phyloP scores from a whole-genome alignment of 176 grass and related monocot species.

The Themeda triandra region DNA sequence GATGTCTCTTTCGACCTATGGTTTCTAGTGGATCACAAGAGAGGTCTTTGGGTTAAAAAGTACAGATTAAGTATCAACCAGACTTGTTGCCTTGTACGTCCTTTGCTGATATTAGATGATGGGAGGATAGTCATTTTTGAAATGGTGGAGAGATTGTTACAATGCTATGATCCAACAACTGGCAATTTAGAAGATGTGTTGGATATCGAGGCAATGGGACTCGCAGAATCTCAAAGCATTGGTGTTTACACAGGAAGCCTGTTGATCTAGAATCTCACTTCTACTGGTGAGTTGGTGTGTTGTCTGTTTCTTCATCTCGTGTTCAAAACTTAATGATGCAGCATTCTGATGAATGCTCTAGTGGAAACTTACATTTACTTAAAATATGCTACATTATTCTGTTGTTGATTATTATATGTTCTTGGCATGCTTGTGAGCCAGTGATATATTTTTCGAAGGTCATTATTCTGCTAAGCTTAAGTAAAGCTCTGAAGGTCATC shows the following conservation, averaged over 20 bases:
- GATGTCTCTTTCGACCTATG: background rate
- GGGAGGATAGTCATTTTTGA: background rate
- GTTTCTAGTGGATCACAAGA: background rate
- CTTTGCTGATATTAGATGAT: background rate
- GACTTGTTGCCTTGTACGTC: accelerated
- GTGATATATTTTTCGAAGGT: background rate
- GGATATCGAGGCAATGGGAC: background rate
- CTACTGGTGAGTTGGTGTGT: background rate
- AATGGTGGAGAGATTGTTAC: background rate
- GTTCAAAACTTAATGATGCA: background rate
- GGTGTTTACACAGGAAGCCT: background rate
- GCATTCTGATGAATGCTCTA: background rate
- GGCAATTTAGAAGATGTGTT: background rate
- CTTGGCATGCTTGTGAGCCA: background rate
- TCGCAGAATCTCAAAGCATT: background rate
- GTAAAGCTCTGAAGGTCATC: too few species aligned
- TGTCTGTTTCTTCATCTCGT: background rate
- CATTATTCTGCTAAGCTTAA: too few species aligned
- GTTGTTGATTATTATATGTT: background rate
- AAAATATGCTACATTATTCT: background rate
- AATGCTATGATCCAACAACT: background rate
- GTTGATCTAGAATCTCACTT: background rate
- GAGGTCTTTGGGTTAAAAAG: background rate
- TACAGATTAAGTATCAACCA: background rate
- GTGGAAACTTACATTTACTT: background rate